A percentile compares a stretch with the other conserved stretches of the same genome.
phyloP scores from a whole-genome alignment of 441 rosid species.

The Melastoma candidum region DNA sequence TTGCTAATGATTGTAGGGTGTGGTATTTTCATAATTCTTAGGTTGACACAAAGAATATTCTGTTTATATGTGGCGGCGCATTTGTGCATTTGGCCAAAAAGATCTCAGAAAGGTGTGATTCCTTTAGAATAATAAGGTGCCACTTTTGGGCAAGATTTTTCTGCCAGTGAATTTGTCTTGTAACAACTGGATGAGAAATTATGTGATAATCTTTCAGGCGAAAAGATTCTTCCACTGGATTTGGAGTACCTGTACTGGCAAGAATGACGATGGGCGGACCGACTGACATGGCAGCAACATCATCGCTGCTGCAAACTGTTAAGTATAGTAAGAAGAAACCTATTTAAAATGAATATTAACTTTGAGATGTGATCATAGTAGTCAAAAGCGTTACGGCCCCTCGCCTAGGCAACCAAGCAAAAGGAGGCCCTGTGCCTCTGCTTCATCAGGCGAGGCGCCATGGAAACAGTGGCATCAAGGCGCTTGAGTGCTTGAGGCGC shows the following conservation, averaged over 20 bases:
- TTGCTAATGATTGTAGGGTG: no score
- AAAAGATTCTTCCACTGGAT: slow-evolving; percentile 67
- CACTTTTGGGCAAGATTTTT: background rate
- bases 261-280: slow-evolving; percentile 41
- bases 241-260: slow-evolving; percentile 58
- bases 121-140: slow-evolving; percentile 1
- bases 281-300: slow-evolving; percentile 39
- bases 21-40: slow-evolving; percentile 16
- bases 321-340: slow-evolving; percentile 22
- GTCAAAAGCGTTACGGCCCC: no score
- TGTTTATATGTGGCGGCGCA: slow-evolving; percentile 69
- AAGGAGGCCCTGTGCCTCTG: no score
- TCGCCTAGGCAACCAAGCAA: no score
- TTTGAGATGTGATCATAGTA: background rate
- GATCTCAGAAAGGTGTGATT: slow-evolving; percentile 50
- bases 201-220: slow-evolving; percentile 25
- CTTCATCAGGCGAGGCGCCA: no score
- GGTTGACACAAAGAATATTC: slow-evolving; percentile 66
- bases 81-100: slow-evolving; percentile 65
- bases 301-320: slow-evolving; percentile 55
- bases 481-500: no score
- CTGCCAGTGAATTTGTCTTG: background rate
- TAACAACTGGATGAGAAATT: slow-evolving; percentile 2
- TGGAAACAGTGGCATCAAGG: no score
- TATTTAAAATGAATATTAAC: slow-evolving; percentile 7